Evolutionary conservation across 164 flowering plant species (phyloP).

Genomic region (Malania oleifera): DNA sequence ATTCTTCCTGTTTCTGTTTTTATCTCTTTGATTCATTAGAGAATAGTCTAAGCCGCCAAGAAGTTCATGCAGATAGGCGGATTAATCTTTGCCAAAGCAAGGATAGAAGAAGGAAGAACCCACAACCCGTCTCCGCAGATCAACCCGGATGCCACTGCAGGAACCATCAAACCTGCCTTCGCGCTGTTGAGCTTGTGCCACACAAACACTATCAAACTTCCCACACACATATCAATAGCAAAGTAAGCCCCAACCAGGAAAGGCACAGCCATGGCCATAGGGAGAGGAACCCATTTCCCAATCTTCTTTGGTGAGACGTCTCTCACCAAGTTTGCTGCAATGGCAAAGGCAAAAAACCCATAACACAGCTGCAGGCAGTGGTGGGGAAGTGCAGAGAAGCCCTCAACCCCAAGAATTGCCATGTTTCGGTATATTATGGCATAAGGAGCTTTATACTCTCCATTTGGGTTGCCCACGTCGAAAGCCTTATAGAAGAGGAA

Average conservation of each 20-base stretch:
- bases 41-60: conserved; percentile 16
- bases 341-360: conserved; percentile 71
- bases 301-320: conserved; percentile 44
- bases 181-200: conserved; percentile 60
- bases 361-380: conserved; percentile 83
- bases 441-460: conserved; percentile 85
- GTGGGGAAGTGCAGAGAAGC: conserved; percentile 79
- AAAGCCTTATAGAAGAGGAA: conserved; percentile 89
- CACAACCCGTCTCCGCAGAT: conserved; percentile 72
- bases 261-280: conserved; percentile 98
- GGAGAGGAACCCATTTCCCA: conserved; percentile 72
- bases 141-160: conserved; percentile 69
- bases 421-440: conserved; percentile 84
- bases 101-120: conserved; percentile 56
- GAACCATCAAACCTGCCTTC: conserved; percentile 59
- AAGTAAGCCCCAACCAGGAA: conserved; percentile 84
- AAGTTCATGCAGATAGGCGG: conserved; percentile 83
- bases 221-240: conserved; percentile 90
- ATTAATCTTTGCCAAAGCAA: conserved; percentile 43
- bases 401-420: conserved; percentile 87
- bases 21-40: conserved; percentile 5
- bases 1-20: too few species aligned
- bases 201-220: conserved; percentile 67
- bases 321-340: conserved; percentile 49
- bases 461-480: conserved; percentile 75